Base-by-base conservation (phyloP, 1,284 basidiomycete genomes). In the Puccinia novopanici region DNA sequence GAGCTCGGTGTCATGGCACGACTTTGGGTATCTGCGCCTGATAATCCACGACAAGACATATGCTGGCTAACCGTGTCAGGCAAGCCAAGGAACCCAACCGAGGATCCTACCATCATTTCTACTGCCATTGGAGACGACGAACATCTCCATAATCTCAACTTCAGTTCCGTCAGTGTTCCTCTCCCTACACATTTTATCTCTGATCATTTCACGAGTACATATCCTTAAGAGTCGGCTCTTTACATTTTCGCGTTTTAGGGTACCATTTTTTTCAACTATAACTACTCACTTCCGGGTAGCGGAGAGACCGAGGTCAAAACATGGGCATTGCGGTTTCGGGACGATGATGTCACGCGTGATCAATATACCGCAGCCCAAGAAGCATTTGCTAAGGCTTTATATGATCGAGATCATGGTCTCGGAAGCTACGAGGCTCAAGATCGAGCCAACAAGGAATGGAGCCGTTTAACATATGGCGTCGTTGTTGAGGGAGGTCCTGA, bases 391-490 rank as follows among this genome's bases (percentile, higher is more conserved):
- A 40, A 37, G 19, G 78, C 78, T 54, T 50, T 80, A 27, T 80
- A 52, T 52, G 78, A 80, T 34, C 57, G 71, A 54, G 71, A 74
- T 19, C 34, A 80, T 45, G 78, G 78, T 34, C 45, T 74, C 34
- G 78, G 78, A 30, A 74, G 57, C 27, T 80, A 67, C 48, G 70
- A 42, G 5, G 22, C 27, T 10, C 48, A 75, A 57, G 74, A 65
- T 27, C 45, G 22, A 42, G 42, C 55, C 30, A 67, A 9, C 24
- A 73, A 72, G 48, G 40, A 40, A n/a, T 67, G 59, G 78, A 67
- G 65, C 63, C 57, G 88, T 84, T 95, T 98, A 84, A 91, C 93
- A 19, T 93, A 92, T 83, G 96, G 98, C 92, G 88, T 87, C 75
- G 91, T 93, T 84, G 89, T 88, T 0, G 89, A 90, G 61, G 90